Evolutionary conservation across 2,329 filamentous ascomycete species (phyloP), one percentile per base, ranked within the genome.

Genomic region (Arthrocladium fulminans): DNA sequence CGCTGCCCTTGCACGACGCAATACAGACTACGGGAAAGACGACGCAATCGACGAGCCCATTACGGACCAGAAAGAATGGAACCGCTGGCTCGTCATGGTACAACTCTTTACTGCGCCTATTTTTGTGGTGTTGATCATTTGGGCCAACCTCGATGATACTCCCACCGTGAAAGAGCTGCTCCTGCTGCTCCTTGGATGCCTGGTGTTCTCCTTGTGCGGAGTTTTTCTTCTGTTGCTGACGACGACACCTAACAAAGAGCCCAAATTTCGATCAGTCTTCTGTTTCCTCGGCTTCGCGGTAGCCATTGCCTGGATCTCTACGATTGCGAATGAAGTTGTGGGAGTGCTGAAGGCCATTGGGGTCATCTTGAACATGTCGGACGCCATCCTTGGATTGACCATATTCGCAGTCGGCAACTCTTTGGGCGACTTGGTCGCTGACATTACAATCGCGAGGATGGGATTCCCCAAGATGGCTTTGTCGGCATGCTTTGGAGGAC

Each of bases 361-460:
- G 7, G 86, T 97, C 24, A 87, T 98, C 44, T 72, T 95, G 48
- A 83, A 86, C 60, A 98, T 98, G 62, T 57, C 55, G 13, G 92
- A 98, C 66, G 92, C 92, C 3, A 87, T 98, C 54, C 76, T 98
- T 9, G 92, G 92, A 1, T 76, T 98, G 45, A 98, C 92, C 13
- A 83, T 98, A 47, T 98, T 98, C 64, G 92, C 92, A 2, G 88
- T 96, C 27, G 92, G 92, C 23, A 98, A 98, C 67, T 94, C 87
- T 7, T 75, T 97, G 7, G 90, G 92, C 30, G 92, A 98, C 60
- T 74, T 98, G 13, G 88, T 98, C 8, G 90, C 92, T 13, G 86
- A 98, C 63, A 86, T 97, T 47, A 98, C 92, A 0, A 86, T 98
- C 30, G 92, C 92, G 3, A 80, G 87, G 27, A 79, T 98, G 2